Evolutionary conservation across 352 stramenopile genomes (phyloP).

Genomic region (Phytophthora hibernalis): DNA sequence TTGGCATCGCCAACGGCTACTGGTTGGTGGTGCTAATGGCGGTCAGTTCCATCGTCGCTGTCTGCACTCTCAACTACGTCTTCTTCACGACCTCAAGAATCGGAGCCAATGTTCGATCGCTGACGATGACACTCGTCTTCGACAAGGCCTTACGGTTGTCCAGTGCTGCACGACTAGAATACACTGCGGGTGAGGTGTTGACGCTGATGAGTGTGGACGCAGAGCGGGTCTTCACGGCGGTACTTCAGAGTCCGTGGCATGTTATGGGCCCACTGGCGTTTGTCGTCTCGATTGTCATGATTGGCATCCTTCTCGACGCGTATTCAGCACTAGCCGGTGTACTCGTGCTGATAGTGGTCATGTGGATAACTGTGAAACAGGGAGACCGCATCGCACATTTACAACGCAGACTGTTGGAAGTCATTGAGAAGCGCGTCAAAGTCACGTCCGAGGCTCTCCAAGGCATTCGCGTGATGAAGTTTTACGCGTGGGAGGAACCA

Average conservation of each 20-base stretch:
- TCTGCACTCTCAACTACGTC: conserved; percentile 40
- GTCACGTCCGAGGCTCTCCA: conserved; percentile 92
- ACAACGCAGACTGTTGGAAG: conserved; percentile 2
- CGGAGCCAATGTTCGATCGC: conserved; percentile 40
- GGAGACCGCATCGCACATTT: background rate
- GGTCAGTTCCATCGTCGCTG: conserved; percentile 18
- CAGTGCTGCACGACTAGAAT: conserved; percentile 41
- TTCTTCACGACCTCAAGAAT: conserved; percentile 40
- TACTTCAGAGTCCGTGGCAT: conserved; percentile 32
- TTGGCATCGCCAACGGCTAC: conserved; percentile 35
- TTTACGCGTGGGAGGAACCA: conserved; percentile 83
- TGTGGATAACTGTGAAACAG: conserved; percentile 13
- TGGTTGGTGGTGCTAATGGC: conserved; percentile 32
- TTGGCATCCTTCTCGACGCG: conserved; percentile 36
- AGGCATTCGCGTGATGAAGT: conserved; percentile 91
- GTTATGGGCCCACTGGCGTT: conserved; percentile 35
- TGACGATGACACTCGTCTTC: conserved; percentile 47
- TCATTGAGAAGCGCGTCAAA: conserved; percentile 78
- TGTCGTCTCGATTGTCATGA: conserved; percentile 26
- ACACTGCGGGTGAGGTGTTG: conserved; percentile 44
- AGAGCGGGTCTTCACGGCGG: conserved; percentile 41
- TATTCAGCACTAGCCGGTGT: conserved; percentile 13
- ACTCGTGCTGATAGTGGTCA: conserved; percentile 12
- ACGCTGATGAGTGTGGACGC: conserved; percentile 46
- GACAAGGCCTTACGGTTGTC: conserved; percentile 67